Evolutionary conservation across 768 basidiomycete species (phyloP).

Genomic region (Tulasnella sp.): DNA sequence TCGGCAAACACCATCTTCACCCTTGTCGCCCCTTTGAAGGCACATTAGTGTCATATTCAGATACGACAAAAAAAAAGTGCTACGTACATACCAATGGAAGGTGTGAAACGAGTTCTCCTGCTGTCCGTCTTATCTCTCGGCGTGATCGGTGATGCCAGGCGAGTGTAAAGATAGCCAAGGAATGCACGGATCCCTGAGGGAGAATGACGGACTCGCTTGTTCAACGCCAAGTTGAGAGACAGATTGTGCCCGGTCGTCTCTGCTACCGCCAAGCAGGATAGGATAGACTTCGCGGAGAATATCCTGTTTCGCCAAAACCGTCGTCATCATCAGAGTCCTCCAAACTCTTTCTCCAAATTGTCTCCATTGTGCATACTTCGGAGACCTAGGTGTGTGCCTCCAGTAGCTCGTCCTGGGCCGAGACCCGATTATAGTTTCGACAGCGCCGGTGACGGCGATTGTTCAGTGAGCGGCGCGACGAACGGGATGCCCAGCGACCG

Average conservation of each 20-base stretch:
- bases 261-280: too few relatives aligned
- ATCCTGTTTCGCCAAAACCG: too few relatives aligned
- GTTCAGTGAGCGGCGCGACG: neutral
- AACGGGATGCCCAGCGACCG: neutral
- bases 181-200: too few relatives aligned
- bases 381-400: too few relatives aligned
- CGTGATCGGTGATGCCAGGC: constrained; percentile 50
- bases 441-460: neutral
- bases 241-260: too few relatives aligned
- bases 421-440: neutral
- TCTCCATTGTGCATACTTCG: too few relatives aligned
- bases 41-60: neutral
- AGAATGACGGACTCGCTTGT: too few relatives aligned
- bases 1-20: constrained; percentile 45
- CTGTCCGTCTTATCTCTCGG: constrained; percentile 49
- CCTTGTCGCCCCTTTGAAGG: constrained; percentile 49
- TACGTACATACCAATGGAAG: constrained; percentile 42
- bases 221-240: too few relatives aligned
- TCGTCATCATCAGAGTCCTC: too few relatives aligned
- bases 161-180: too few relatives aligned
- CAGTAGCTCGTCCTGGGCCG: neutral
- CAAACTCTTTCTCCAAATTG: too few relatives aligned
- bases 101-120: constrained; percentile 60
- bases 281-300: too few relatives aligned
- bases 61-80: neutral